Base-by-base conservation (phyloP, 140 eudicot genomes). In the Bidens hawaiensis region DNA sequence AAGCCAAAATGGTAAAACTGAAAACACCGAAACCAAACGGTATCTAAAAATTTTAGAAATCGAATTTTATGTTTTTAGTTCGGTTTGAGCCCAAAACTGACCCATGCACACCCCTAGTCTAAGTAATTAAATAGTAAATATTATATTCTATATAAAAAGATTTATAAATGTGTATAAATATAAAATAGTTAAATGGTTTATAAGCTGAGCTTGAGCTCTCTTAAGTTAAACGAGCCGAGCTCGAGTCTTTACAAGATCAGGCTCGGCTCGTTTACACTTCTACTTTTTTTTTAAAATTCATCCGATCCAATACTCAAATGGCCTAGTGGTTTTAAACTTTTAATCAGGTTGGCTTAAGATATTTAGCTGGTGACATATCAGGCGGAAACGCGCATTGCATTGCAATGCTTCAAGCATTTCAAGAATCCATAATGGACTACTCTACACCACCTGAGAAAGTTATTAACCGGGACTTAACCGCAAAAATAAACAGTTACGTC, bases 371-470 rank as follows among this genome's bases (percentile, higher is more conserved):
- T 22, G 97, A 93, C 58, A 81, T 93, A 42, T 89, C 89, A 4
- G 99, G 99, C 30, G 99, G 97, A 75, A 93, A 93, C 65, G 95
- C 97, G 14, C 99, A 97, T 27, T 93, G 99, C 67, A 93, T 93
- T 62, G 99, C 99, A 17, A 93, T 93, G 99, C 97, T 93, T 71
- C 91, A 88, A 79, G 97, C 97, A 64, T 93, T 93, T 45, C 95
- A 85, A 61, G 94, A 93, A 51, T 76, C 97, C 16, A 85, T 93
- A 30, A 93, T 77, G 60, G 95, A 85, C 38, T 85, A 93, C 81
- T 74, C 95, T 6, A 67, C 95, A 28, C 96, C 96, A 16, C 81
- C 90, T 0, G 94, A 88, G 67, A 93, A 79, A 46, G 74, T 80
- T 74, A 79, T 93, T 30, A 73, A 64, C 58, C 71, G 99, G 69